Evolutionary conservation across 495 filamentous ascomycete species (phyloP).

Genomic region (Aspergillus ellipticus): DNA sequence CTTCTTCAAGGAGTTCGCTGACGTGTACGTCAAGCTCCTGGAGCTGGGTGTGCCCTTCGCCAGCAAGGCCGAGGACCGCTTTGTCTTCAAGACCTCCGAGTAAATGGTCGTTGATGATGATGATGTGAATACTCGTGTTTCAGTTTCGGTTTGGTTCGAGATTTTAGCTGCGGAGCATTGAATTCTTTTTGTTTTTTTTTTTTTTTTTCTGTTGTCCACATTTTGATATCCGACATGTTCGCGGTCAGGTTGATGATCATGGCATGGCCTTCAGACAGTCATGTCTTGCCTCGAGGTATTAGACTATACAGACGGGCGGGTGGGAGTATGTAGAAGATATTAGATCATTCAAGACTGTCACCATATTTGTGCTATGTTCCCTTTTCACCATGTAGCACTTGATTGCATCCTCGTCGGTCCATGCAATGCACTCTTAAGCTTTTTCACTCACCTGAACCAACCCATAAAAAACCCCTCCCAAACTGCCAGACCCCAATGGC

Average conservation of each 20-base stretch:
- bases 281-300: neutral
- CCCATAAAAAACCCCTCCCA: too few species aligned
- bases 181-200: slow-evolving; percentile 12
- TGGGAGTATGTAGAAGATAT: neutral
- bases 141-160: neutral
- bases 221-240: slow-evolving; percentile 34
- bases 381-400: too few species aligned
- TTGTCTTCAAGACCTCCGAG: slow-evolving; percentile 70
- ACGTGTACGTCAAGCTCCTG: slow-evolving; percentile 75
- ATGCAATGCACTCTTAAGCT: too few species aligned
- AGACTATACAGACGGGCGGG: neutral
- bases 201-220: slow-evolving; percentile 8
- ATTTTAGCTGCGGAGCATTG: slow-evolving; percentile 8
- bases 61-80: slow-evolving; percentile 60
- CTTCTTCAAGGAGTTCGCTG: slow-evolving; percentile 92
- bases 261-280: neutral
- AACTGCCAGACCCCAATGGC: neutral
- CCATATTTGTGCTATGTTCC: neutral
- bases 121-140: slow-evolving; percentile 10
- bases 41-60: slow-evolving; percentile 93
- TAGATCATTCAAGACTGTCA: neutral
- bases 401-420: too few species aligned
- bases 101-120: slow-evolving; percentile 18
- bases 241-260: neutral
- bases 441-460: too few species aligned